Evolutionary conservation across 805 yeast species (phyloP), one percentile per base, ranked within the genome.

Genomic region (Wickerhamomyces bisporus): DNA sequence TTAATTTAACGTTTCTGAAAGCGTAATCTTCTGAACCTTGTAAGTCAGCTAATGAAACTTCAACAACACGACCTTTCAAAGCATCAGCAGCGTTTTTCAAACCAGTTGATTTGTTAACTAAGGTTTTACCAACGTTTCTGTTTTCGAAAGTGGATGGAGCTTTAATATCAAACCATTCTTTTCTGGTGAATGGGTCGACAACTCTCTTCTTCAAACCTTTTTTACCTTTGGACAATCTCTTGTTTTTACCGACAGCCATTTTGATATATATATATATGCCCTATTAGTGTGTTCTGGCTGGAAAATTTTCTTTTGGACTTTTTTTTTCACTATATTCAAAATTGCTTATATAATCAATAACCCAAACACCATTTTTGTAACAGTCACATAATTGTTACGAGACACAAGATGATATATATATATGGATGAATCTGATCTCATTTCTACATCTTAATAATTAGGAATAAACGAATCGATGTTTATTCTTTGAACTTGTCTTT

Each of bases 21-120:
- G 97, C 81, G 81, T 89, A 95, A 77, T 91, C 98, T 79, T 91
- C 98, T 64, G 94, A 86, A 65, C 95, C 95, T 77, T 91, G 97
- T 66, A 91, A 81, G 73, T 91, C 98, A 61, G 97, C 98, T 57
- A 91, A 80, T 56, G 87, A 82, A 55, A 89, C 88, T 74, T 91
- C 98, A 59, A 91, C 81, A 59, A 91, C 86, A 75, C 98, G 88
- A 65, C 98, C 98, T 77, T 88, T 91, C 67, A 91, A 83, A 64
- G 95, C 95, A 71, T 91, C 98, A 65, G 88, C 88, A 66, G 97
- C 96, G 75, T 84, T 88, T 78, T 86, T 84, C 70, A 91, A 79
- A 86, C 98, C 98, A 61, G 96, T 86, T 48, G 96, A 85, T 71
- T 86, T 91, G 95, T 91, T 91, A 71, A 91, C 94, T 64, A 91